phyloP scores from a whole-genome alignment of 2,329 filamentous ascomycete genomes.

The Paracorniculantispora psalliotae region DNA sequence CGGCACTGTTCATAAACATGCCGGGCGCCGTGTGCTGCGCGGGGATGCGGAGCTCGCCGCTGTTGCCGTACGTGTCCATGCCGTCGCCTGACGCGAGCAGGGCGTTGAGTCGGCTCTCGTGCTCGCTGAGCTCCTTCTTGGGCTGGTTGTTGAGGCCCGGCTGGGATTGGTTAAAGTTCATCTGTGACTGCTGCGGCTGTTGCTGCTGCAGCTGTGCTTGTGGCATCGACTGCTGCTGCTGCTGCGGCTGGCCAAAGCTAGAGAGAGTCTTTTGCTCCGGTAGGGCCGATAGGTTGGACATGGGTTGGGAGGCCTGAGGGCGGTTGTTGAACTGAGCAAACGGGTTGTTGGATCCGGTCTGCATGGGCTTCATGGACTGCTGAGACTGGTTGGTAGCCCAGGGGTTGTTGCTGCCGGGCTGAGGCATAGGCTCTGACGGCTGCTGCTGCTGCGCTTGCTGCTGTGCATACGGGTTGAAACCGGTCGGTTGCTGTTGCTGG shows the following conservation, averaged over 20 bases:
- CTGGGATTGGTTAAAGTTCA: conserved; percentile 13
- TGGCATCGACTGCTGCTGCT: conserved; percentile 28
- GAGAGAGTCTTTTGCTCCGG: conserved; percentile 78
- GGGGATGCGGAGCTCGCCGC: conserved; percentile 91
- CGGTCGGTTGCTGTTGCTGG: conserved; percentile 48
- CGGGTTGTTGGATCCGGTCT: conserved; percentile 96
- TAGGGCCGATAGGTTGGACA: conserved; percentile 69
- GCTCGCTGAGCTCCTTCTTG: conserved; percentile 54
- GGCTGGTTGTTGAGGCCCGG: conserved; percentile 25
- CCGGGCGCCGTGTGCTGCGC: conserved; percentile 95
- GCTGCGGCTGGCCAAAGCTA: conserved; percentile 49
- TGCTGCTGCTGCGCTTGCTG: conserved; percentile 35
- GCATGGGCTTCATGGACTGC: conserved; percentile 69
- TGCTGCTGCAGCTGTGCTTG: conserved; percentile 36
- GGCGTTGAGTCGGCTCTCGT: conserved; percentile 74
- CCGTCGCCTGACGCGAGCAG: conserved; percentile 84
- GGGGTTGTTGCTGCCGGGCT: conserved; percentile 88
- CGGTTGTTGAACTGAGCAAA: conserved; percentile 73
- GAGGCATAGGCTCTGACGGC: conserved; percentile 56
- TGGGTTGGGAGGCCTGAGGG: conserved; percentile 51
- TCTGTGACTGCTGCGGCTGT: conserved; percentile 34
- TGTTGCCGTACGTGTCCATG: conserved; percentile 95
- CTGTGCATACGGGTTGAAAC: conserved; percentile 51
- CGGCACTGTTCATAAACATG: conserved; percentile 93
- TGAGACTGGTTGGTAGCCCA: conserved; percentile 65